Evolutionary conservation across 2,329 filamentous ascomycete genomes (phyloP).

Genomic region (Hymenoscyphus infarciens): DNA sequence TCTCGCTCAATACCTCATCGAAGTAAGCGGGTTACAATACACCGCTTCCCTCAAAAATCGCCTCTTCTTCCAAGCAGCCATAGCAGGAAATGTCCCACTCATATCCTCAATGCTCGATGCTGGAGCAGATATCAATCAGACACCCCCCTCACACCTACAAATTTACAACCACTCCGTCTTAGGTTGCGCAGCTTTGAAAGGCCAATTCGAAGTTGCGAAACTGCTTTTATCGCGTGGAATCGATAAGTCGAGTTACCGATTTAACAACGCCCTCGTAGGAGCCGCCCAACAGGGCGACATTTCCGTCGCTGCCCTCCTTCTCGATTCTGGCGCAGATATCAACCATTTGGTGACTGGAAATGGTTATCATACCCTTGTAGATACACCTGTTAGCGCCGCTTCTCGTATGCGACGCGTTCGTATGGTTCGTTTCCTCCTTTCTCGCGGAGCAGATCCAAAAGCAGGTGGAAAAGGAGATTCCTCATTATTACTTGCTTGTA

Average conservation of each 20-base stretch:
- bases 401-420: background rate
- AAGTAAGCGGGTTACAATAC: background rate
- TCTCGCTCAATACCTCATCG: conserved; percentile 2
- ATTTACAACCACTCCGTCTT: background rate
- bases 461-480: conserved; percentile 5
- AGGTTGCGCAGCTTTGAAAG: background rate
- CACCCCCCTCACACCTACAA: background rate
- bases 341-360: background rate
- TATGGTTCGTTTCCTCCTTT: background rate
- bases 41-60: background rate
- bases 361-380: background rate
- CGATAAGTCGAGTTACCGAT: background rate
- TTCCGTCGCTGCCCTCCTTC: background rate
- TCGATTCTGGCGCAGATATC: background rate
- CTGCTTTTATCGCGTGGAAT: background rate
- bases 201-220: background rate
- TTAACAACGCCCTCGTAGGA: conserved; percentile 3
- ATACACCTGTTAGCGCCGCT: conserved; percentile 1
- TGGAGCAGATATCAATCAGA: background rate
- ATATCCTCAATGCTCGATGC: background rate
- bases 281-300: background rate
- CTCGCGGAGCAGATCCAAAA: background rate
- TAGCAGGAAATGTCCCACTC: background rate
- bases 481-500: conserved; percentile 2
- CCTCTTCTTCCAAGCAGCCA: conserved; percentile 1